phyloP scores from a whole-genome alignment of 1,139 yeast species.

The Saccharomyces uvarum region DNA sequence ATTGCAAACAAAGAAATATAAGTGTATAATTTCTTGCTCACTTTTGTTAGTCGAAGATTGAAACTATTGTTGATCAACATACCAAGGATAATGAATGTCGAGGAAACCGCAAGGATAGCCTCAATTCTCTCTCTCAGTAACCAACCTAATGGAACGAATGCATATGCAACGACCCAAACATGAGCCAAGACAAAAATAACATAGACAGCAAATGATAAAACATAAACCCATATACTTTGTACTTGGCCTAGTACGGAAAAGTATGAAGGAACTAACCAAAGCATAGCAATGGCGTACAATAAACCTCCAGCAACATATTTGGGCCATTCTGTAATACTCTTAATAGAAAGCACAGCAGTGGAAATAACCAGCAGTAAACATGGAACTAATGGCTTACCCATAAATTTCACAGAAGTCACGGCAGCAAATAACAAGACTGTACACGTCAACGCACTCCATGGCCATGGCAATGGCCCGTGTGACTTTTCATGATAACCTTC shows the following conservation, averaged over 20 bases:
- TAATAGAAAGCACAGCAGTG: slow-evolving; percentile 27
- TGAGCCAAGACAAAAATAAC: slow-evolving; percentile 63
- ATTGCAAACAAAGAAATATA: slow-evolving; percentile 38
- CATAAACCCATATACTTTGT: slow-evolving; percentile 51
- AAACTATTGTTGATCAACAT: slow-evolving; percentile 12
- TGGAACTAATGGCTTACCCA: slow-evolving; percentile 24
- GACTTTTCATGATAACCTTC: slow-evolving; percentile 70
- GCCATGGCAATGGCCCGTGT: slow-evolving; percentile 78
- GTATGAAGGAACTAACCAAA: slow-evolving; percentile 56
- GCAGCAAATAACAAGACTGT: slow-evolving; percentile 56
- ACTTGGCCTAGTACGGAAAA: slow-evolving; percentile 52
- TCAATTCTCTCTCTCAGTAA: slow-evolving; percentile 82
- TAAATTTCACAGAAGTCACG: slow-evolving; percentile 23
- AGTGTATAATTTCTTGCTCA: slow-evolving; percentile 20
- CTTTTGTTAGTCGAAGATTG: not conserved
- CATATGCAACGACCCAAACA: slow-evolving; percentile 97
- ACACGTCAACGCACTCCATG: slow-evolving; percentile 72
- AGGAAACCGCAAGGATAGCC: slow-evolving; percentile 51
- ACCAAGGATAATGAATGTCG: slow-evolving; percentile 39
- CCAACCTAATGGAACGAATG: slow-evolving; percentile 94
- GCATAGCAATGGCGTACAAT: slow-evolving; percentile 53
- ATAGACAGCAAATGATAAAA: slow-evolving; percentile 49
- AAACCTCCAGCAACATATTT: slow-evolving; percentile 71
- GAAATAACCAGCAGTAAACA: slow-evolving; percentile 39
- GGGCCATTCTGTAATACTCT: slow-evolving; percentile 53